A percentile compares a stretch with the other conserved stretches of the same genome.
Evolutionary conservation across 345 rosid species (phyloP).

Genomic region (Crucihimalaya himalaica): DNA sequence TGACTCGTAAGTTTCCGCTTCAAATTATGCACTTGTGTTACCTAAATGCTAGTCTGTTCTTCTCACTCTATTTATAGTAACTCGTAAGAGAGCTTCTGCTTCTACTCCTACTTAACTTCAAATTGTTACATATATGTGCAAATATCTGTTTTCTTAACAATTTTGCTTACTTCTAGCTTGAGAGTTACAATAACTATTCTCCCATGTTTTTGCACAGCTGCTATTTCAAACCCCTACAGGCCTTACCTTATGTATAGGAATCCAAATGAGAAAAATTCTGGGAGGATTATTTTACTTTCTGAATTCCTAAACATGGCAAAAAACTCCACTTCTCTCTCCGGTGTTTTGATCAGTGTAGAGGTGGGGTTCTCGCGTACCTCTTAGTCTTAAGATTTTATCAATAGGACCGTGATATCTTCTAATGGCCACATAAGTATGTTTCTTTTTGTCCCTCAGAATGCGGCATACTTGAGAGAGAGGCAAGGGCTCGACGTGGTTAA

Average conservation of each 20-base stretch:
- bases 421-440: background rate
- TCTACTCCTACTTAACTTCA: background rate
- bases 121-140: background rate
- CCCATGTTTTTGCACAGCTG: conserved; percentile 46
- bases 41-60: background rate
- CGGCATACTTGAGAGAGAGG: conserved; percentile 58
- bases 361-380: conserved; percentile 45
- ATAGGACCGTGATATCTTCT: background rate
- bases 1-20: conserved; percentile 58
- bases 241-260: conserved; percentile 46
- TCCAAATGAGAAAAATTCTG: conserved; percentile 51
- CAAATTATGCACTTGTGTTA: background rate
- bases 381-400: background rate
- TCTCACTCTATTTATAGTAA: background rate
- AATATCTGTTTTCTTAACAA: background rate
- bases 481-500: conserved; percentile 50
- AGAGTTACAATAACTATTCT: background rate
- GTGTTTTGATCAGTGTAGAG: conserved; percentile 78
- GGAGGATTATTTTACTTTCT: conserved; percentile 49
- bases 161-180: background rate
- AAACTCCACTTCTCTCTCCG: conserved; percentile 54
- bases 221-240: conserved; percentile 52
- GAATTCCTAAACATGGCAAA: conserved; percentile 66
- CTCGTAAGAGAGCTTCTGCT: background rate
- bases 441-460: conserved; percentile 46